Base-by-base conservation (phyloP, 2,329 filamentous ascomycete genomes). In the Curvularia spicifera region DNA sequence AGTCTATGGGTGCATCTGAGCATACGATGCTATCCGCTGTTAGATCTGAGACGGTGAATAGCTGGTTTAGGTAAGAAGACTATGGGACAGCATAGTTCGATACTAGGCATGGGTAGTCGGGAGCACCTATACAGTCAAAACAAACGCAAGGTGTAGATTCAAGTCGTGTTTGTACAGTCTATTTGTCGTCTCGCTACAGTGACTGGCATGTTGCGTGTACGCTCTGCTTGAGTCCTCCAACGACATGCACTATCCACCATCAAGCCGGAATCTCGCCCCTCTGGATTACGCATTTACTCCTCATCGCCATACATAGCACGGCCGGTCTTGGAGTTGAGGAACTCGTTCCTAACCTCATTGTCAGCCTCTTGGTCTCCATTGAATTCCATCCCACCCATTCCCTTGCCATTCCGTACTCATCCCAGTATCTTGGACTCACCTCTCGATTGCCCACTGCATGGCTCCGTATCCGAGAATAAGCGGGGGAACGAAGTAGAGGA, bases 371-470 rank as follows among this genome's bases (percentile, higher is more conserved):
- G 4, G 35, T 40, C 33, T 44, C n/a, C 24, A 4, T 13, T 15
- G n/a, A n/a, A 22, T 48, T 18, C 49, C 7, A 7, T 20, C n/a
- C 12, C 26, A 15, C 18, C 44, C 9, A 24, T 31, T 31, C n/a
- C 29, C 44, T 33, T 48, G 33, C 20, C 47, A 15, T 43, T 47
- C 29, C 31, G 35, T 15, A 24, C 24, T 28, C 29, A 48, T 12
- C 13, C n/a, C 33, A 18, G 22, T 48, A 20, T 40, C 48, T n/a
- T 44, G 20, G 13, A 81, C 88, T 71, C 86, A 98, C 95, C 88
- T 87, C 82, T 97, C 89, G 73, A 87, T 89, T 67, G 95, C 94
- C 95, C 95, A 99, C 77, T 90, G 81, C 89, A 98, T 91, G 67
- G 87, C 76, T 76, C 88, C 87, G 83, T 98, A 99, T 68, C 86